A percentile compares a stretch with the other conserved stretches of the same genome.
phyloP scores from a whole-genome alignment of 495 filamentous ascomycete genomes.

The Talaromyces stipitatus region DNA sequence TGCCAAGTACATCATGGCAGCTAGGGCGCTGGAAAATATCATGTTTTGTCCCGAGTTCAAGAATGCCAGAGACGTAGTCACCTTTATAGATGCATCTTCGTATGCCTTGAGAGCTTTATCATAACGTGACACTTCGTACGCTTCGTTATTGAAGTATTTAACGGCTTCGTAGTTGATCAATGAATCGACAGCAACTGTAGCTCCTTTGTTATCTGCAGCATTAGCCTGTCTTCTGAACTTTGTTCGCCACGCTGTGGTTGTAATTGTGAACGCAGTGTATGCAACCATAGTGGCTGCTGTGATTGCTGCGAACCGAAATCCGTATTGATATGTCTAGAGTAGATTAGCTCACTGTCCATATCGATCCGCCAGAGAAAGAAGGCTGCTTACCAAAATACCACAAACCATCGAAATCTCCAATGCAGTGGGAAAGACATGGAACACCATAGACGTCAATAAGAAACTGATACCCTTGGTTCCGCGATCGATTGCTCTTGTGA shows the following conservation, averaged over 20 bases:
- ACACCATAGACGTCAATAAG: constrained; percentile 93
- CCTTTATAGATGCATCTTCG: constrained; percentile 91
- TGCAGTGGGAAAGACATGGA: constrained; percentile 90
- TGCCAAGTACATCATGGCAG: constrained; percentile 97
- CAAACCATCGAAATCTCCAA: constrained; percentile 94
- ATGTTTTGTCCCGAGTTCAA: constrained; percentile 98
- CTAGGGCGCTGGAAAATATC: constrained; percentile 91
- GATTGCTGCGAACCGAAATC: constrained; percentile 82
- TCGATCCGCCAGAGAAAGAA: not conserved
- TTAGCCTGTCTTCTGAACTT: constrained; percentile 93
- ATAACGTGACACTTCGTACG: constrained; percentile 85
- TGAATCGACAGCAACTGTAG: constrained; percentile 91
- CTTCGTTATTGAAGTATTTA: constrained; percentile 99
- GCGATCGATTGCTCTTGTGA: constrained; percentile 91
- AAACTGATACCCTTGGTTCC: constrained; percentile 98
- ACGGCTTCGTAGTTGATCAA: constrained; percentile 98
- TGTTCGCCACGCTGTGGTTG: constrained; percentile 92
- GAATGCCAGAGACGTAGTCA: constrained; percentile 84
- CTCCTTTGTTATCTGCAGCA: constrained; percentile 90
- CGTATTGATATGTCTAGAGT: constrained; percentile 82
- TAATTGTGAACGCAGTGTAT: constrained; percentile 91
- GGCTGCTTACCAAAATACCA: constrained; percentile 58
- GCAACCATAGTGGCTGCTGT: constrained; percentile 86
- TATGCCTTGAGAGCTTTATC: constrained; percentile 80
- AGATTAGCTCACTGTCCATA: constrained; percentile 9